A percentile compares a stretch with the other conserved stretches of the same genome.
phyloP scores from a whole-genome alignment of 495 filamentous ascomycete species.

The Penicillium paxilli region DNA sequence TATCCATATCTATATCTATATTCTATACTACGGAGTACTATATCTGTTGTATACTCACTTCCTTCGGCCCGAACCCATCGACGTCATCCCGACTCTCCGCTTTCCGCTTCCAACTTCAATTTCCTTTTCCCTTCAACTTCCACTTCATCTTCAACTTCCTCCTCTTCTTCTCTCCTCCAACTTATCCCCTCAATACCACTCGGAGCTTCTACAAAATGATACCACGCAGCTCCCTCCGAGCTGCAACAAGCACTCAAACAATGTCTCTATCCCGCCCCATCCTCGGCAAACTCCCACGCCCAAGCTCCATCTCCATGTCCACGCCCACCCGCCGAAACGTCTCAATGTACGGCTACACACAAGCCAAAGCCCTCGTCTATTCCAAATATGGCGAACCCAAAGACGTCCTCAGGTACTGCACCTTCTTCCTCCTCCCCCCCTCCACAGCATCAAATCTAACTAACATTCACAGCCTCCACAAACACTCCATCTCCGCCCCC shows the following conservation, averaged over 20 bases:
- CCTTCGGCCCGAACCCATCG: conserved; percentile 26
- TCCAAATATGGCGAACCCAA: conserved; percentile 80
- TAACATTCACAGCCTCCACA: conserved; percentile 62
- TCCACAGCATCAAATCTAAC: no score
- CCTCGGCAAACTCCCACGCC: conserved; percentile 36
- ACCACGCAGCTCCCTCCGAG: conserved; percentile 28
- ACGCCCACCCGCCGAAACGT: conserved; percentile 38
- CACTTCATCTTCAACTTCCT: conserved; percentile 1
- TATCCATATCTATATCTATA: no score
- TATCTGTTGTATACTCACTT: no score
- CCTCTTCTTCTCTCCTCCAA: not conserved
- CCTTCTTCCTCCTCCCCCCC: not conserved
- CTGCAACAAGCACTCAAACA: conserved; percentile 15
- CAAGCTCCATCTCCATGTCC: not conserved
- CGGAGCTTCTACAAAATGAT: conserved; percentile 32
- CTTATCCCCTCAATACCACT: not conserved
- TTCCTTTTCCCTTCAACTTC: not conserved
- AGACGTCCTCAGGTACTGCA: conserved; percentile 67
- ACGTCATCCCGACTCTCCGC: conserved; percentile 26
- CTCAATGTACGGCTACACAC: conserved; percentile 94
- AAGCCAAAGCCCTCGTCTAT: conserved; percentile 89
- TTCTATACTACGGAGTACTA: not conserved
- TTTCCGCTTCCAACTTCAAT: no score
- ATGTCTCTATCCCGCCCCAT: no score
- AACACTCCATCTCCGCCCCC: conserved; percentile 74